Base-by-base conservation (phyloP, 768 basidiomycete genomes). In the Suillus plorans region DNA sequence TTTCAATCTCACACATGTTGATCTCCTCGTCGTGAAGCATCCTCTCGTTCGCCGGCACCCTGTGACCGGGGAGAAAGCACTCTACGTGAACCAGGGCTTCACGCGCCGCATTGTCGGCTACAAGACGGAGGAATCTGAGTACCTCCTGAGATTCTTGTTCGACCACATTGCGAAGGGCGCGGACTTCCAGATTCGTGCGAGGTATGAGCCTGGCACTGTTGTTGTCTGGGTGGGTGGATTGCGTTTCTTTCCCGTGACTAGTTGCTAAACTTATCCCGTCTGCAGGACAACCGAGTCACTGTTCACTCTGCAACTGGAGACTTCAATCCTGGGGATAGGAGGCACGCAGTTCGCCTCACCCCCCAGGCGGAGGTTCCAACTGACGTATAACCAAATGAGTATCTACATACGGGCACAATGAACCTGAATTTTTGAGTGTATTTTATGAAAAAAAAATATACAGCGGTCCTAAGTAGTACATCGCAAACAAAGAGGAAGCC, bases 61-160 rank as follows among this genome's bases (percentile, higher is more conserved):
- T 20, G 84, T 82, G 1, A 88, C 87, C 0, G 85, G 85, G n/a
- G 83, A 86, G 71, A 86, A 88, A 74, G 84, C 83, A 1, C 76
- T 88, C 22, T 86, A 84, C 69, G 76, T 88, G 74, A 86, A 86
- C 74, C 80, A 79, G 61, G 83, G 81, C 37, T 86, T 86, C 78
- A 85, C 85, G 4, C 73, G 75, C 37, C 78, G 77, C 67, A 86
- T 87, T 70, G 84, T 86, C 52, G 85, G 86, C 6, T 85, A 78
- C 77, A 84, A 82, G 65, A 52, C 76, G 12, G 85, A 86, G 67
- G 86, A 86, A 69, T 85, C 84, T 28, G 84, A 86, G 52, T 81
- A 79, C 66, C 76, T 87, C 31, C 76, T 86, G 67, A 82, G 81
- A 53, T 85, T 86, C 79, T 77, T 85, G 55, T 85, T 76, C 74